Conservation (phyloP, 2,329 filamentous ascomycete species). For the Didymella exigua region DNA sequence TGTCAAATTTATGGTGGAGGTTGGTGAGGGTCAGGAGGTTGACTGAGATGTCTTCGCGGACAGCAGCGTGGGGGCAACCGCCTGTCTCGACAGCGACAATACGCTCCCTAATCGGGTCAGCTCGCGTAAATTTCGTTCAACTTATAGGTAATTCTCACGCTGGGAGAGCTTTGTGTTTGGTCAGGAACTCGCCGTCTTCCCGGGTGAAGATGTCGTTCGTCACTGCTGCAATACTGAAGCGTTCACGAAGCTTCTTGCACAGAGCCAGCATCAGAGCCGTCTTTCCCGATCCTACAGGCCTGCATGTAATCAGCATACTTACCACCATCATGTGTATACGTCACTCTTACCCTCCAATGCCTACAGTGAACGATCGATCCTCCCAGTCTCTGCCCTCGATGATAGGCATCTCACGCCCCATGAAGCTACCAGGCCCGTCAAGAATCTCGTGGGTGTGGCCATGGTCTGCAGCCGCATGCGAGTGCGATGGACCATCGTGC, state of each 20-base stretch:
- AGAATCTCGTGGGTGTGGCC: conserved; percentile 97
- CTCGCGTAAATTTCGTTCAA: not conserved
- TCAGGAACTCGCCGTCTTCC: conserved; percentile 98
- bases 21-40: conserved; percentile 93
- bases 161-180: conserved; percentile 80
- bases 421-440: conserved; percentile 87
- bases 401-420: conserved; percentile 91
- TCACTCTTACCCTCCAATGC: conserved; percentile 85
- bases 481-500: conserved; percentile 52
- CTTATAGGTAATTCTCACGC: conserved; percentile 50
- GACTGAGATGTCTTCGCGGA: conserved; percentile 92
- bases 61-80: conserved; percentile 94
- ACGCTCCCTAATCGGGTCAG: conserved; percentile 55
- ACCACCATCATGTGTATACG: not conserved
- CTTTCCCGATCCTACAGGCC: conserved; percentile 95
- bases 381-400: conserved; percentile 86
- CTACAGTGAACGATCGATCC: conserved; percentile 90
- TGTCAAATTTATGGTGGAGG: conserved; percentile 77
- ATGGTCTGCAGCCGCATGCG: conserved; percentile 69
- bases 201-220: conserved; percentile 99
- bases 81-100: conserved; percentile 98
- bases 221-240: conserved; percentile 88
- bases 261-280: conserved; percentile 96
- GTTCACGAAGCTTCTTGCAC: conserved; percentile 78
- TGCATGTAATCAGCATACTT: conserved; percentile 45